Base-by-base conservation (phyloP, 495 filamentous ascomycete species). In the Lichenothelia convexa region DNA sequence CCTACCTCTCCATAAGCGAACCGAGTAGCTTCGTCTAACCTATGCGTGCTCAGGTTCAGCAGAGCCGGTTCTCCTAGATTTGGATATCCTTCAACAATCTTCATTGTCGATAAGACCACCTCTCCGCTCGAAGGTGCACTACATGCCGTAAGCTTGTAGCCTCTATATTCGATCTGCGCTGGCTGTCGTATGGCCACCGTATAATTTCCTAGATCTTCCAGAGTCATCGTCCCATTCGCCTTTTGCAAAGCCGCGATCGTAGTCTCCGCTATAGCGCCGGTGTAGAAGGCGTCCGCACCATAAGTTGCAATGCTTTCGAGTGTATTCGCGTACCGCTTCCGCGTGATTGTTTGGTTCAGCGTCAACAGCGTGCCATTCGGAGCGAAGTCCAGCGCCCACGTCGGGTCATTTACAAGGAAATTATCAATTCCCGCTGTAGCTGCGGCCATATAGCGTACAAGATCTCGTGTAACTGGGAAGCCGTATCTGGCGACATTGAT, bases 311-410 rank as follows among this genome's bases (percentile, higher is more conserved):
- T 79, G 4, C 63, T 61, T 40, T 85, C 71, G 0, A 94, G 64
- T 0, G 83, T 85, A 39, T 78, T 58, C 8, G 80, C 85, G 51
- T 79, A 85, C 16, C 86, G 67, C 44, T 71, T 75, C 18, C 84
- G 61, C 0, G 80, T 85, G 35, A 94, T 79, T 0, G 54, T 75
- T 24, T 92, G 82, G 8, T 77, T 78, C 6, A 84, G 50, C 8
- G 64, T 62, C 0, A 92, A 47, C 2, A 78, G 58, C 0, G 67
- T 76, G 3, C 78, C 78, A 36, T 86, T 75, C 0, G 86, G 86
- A 11, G 85, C 84, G 53, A 93, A 94, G 43, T 94, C 86, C 16
- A 78, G 48, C 3, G 84, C 80, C 76, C 80, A 93, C 1, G 67
- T 64, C 0, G 80, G 78, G 39, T 92, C 68, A 0, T 73, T 61